Evolutionary conservation across 441 rosid species (phyloP).

Genomic region (Erysimum pusillum): DNA sequence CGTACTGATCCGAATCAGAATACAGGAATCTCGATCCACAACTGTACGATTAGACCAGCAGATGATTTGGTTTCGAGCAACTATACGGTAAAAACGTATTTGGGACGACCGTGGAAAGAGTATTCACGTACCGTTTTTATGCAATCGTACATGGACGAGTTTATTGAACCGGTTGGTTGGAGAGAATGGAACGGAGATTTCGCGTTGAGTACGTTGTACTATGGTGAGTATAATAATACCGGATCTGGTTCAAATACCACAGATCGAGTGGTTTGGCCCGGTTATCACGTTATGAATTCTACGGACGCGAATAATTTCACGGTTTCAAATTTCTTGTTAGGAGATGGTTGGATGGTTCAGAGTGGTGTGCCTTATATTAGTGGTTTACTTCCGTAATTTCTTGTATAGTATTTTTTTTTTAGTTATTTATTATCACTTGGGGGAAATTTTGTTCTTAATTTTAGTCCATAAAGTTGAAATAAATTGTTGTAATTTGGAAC

Average conservation of each 20-base stretch:
- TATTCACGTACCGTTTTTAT: slow-evolving; percentile 77
- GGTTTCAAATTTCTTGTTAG: slow-evolving; percentile 60
- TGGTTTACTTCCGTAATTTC: slow-evolving; percentile 51
- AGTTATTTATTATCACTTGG: background rate
- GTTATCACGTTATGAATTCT: slow-evolving; percentile 61
- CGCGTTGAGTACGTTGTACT: slow-evolving; percentile 67
- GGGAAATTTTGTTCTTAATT: background rate
- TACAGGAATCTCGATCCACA: slow-evolving; percentile 80
- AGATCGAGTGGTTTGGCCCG: slow-evolving; percentile 68
- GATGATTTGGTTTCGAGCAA: slow-evolving; percentile 58
- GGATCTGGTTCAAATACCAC: slow-evolving; percentile 66
- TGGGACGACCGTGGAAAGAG: slow-evolving; percentile 91
- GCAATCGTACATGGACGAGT: slow-evolving; percentile 57
- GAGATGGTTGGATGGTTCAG: slow-evolving; percentile 77
- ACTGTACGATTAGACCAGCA: slow-evolving; percentile 68
- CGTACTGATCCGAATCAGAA: slow-evolving; percentile 78
- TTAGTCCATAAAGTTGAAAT: background rate
- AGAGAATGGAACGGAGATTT: slow-evolving; percentile 70
- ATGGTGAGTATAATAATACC: slow-evolving; percentile 70
- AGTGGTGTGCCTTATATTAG: slow-evolving; percentile 66
- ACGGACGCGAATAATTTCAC: slow-evolving; percentile 68
- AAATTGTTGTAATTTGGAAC: background rate
- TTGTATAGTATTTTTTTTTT: slow-evolving; percentile 28
- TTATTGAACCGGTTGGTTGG: slow-evolving; percentile 82
- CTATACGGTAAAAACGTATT: slow-evolving; percentile 56